Evolutionary conservation across 495 filamentous ascomycete species (phyloP).

Genomic region (Penicillium macrosclerotiorum): DNA sequence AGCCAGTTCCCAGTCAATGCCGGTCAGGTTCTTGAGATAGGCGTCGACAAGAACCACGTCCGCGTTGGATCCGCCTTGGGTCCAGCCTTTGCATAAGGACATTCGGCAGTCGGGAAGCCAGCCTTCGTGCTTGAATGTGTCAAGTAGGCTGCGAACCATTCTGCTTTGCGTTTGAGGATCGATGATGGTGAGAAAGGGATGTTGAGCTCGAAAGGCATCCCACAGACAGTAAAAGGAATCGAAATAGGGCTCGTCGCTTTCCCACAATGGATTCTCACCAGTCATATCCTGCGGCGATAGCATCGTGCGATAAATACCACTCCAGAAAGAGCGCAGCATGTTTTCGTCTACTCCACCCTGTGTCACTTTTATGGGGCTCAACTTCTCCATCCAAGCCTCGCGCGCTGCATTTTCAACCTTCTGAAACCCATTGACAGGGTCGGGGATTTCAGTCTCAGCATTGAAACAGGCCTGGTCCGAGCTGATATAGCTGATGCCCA

Average conservation of each 20-base stretch:
- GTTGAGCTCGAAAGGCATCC: slow-evolving; percentile 70
- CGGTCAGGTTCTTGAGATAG: slow-evolving; percentile 64
- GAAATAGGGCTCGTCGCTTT: slow-evolving; percentile 70
- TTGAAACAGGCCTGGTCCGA: slow-evolving; percentile 63
- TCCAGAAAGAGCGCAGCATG: slow-evolving; percentile 63
- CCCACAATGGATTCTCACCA: slow-evolving; percentile 73
- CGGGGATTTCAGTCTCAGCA: slow-evolving; percentile 63
- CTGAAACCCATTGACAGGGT: slow-evolving; percentile 57
- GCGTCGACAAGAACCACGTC: slow-evolving; percentile 69
- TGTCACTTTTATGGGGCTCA: slow-evolving; percentile 57
- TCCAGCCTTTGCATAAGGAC: slow-evolving; percentile 67
- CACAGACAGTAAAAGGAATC: slow-evolving; percentile 76
- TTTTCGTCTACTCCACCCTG: slow-evolving; percentile 50
- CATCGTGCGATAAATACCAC: slow-evolving; percentile 70
- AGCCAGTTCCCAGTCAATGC: slow-evolving; percentile 66
- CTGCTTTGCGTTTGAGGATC: slow-evolving; percentile 61
- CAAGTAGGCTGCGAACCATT: slow-evolving; percentile 68
- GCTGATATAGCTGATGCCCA: slow-evolving; percentile 70
- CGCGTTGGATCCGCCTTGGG: slow-evolving; percentile 76
- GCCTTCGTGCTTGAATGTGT: slow-evolving; percentile 69
- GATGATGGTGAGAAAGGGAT: slow-evolving; percentile 66
- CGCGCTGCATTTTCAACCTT: slow-evolving; percentile 47
- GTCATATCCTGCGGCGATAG: slow-evolving; percentile 76
- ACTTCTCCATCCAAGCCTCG: slow-evolving; percentile 59
- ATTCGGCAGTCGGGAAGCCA: slow-evolving; percentile 70